Evolutionary conservation across 202 grass and related monocot species (phyloP).

Genomic region (Dendrocalamus latiflorus): DNA sequence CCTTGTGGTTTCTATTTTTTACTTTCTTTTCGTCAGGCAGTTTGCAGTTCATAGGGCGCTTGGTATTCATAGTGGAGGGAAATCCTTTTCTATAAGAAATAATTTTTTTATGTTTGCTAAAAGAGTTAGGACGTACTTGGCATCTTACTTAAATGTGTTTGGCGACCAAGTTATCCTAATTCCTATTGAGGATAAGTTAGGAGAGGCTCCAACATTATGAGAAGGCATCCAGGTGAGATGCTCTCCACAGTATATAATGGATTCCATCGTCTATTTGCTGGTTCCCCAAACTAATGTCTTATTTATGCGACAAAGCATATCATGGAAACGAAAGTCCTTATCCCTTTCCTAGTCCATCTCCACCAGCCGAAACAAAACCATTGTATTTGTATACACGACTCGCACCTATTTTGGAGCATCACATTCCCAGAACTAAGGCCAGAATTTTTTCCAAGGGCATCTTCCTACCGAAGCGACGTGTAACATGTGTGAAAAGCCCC

Average conservation of each 20-base stretch:
- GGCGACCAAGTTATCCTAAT: neutral
- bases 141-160: neutral
- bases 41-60: neutral
- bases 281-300: neutral
- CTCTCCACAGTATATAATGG: neutral
- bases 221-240: neutral
- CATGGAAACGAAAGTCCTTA: neutral
- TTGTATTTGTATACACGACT: neutral
- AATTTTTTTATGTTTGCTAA: neutral
- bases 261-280: neutral
- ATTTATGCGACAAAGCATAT: neutral
- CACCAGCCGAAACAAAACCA: neutral
- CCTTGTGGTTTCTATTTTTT: neutral
- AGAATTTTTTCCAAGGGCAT: neutral
- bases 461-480: neutral
- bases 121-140: neutral
- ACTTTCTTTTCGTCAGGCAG: neutral
- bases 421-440: neutral
- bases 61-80: neutral
- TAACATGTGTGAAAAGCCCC: too few species aligned
- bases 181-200: neutral
- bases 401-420: conserved; percentile 2
- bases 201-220: neutral
- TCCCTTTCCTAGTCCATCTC: neutral
- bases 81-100: too few species aligned